phyloP scores from a whole-genome alignment of 768 basidiomycete genomes.

The Boletus huronensis region DNA sequence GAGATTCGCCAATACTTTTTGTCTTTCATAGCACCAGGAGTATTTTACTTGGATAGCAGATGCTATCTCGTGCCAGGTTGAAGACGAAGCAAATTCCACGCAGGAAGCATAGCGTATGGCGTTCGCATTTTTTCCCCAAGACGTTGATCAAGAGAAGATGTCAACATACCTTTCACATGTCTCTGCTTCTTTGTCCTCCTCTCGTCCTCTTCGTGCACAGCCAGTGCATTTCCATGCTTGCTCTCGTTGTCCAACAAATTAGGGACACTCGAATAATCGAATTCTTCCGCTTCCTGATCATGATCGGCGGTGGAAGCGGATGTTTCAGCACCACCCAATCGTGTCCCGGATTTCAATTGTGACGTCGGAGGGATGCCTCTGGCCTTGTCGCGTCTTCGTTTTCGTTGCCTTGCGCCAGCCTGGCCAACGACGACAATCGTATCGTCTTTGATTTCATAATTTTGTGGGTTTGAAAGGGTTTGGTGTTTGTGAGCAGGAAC shows the following conservation, averaged over 20 bases:
- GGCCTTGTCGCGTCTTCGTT: conserved; percentile 38
- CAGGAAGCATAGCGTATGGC: neutral
- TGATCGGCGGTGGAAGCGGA: conserved; percentile 7
- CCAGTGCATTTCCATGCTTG: conserved; percentile 21
- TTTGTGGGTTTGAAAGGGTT: conserved; percentile 9
- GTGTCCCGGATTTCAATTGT: conserved; percentile 2
- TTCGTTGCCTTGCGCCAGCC: conserved; percentile 59
- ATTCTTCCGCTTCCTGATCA: conserved; percentile 40
- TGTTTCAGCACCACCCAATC: conserved; percentile 1
- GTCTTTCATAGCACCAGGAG: neutral
- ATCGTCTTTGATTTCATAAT: conserved; percentile 44
- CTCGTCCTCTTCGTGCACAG: conserved; percentile 27
- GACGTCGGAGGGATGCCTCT: conserved; percentile 4
- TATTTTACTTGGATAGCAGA: neutral
- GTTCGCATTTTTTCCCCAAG: neutral
- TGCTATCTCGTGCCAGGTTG: neutral
- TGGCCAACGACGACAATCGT: conserved; percentile 73
- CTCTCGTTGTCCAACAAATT: conserved; percentile 68
- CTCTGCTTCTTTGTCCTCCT: conserved; percentile 52
- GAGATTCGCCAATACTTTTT: conserved; percentile 1
- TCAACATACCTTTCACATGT: conserved; percentile 38
- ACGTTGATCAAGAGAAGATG: neutral
- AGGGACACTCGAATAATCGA: conserved; percentile 66
- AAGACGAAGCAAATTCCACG: conserved; percentile 8
- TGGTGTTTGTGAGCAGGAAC: conserved; percentile 64